A percentile compares a stretch with the other conserved stretches of the same genome.
Conservation (phyloP, 768 basidiomycete species). For the Exidia glandulosa region DNA sequence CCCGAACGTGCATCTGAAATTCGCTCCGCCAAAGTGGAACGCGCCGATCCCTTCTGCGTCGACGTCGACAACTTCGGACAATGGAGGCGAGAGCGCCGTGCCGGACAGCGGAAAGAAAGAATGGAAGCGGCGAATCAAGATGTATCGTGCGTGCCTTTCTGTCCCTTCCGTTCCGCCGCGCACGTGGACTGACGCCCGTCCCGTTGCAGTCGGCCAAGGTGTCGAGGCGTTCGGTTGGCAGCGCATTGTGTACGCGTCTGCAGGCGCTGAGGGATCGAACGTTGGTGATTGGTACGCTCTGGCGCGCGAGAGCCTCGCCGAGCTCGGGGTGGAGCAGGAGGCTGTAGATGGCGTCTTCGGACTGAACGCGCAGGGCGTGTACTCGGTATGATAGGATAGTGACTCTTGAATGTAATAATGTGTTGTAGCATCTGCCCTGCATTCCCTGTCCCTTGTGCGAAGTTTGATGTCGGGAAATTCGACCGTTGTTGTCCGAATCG, state of each 20-base stretch:
- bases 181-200: conserved; percentile 24
- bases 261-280: conserved; percentile 35
- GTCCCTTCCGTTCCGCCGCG: neutral
- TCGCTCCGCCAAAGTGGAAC: conserved; percentile 67
- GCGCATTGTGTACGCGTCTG: conserved; percentile 75
- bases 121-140: conserved; percentile 59
- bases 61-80: conserved; percentile 5
- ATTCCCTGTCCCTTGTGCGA: too few relatives aligned
- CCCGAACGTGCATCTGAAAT: conserved; percentile 61
- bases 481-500: neutral
- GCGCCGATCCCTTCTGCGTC: conserved; percentile 29
- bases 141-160: conserved; percentile 56
- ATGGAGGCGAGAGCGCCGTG: too few relatives aligned
- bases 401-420: neutral
- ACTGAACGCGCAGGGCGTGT: conserved; percentile 35
- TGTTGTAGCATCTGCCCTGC: neutral
- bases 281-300: conserved; percentile 72
- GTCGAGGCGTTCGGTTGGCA: conserved; percentile 79
- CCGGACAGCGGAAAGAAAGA: conserved; percentile 34
- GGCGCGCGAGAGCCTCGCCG: conserved; percentile 66
- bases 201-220: conserved; percentile 58
- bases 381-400: conserved; percentile 11
- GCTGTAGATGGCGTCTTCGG: conserved; percentile 65
- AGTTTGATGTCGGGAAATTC: neutral
- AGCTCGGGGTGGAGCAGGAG: conserved; percentile 69